Percentiles rank a stretch among this genome's conserved stretches.
These are phyloP conservation scores for Monilinia aucupariae DNA, from an alignment of 2,329 filamentous ascomycete genomes.

Conservation along the genomic window DNA sequence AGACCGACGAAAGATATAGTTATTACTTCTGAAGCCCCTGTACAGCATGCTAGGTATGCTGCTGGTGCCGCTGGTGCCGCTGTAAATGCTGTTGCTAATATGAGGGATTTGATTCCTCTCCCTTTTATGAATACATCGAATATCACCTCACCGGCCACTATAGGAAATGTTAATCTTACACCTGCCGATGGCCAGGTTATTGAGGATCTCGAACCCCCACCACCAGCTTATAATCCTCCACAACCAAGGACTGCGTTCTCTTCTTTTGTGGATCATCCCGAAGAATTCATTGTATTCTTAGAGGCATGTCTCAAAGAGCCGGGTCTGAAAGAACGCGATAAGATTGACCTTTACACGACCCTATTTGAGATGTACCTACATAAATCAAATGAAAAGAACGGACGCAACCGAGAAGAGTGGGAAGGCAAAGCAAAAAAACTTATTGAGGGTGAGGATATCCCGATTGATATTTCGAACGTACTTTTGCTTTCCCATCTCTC, in stretches of 20 bases:
- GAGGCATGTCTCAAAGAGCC: constrained; percentile 77
- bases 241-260: constrained; percentile 88
- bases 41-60: constrained; percentile 31
- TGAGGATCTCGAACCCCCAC: constrained; percentile 43
- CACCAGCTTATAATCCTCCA: constrained; percentile 64
- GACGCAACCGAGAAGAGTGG: constrained; percentile 70
- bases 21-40: constrained; percentile 23
- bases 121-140: constrained; percentile 73
- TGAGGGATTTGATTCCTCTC: constrained; percentile 75
- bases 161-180: constrained; percentile 47
- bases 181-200: constrained; percentile 49
- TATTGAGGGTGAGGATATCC: constrained; percentile 72
- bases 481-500: constrained; percentile 87
- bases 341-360: constrained; percentile 84
- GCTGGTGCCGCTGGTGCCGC: constrained; percentile 45
- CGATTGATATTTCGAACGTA: constrained; percentile 93
- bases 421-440: constrained; percentile 84
- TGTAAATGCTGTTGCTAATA: constrained; percentile 75
- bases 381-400: constrained; percentile 72
- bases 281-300: constrained; percentile 87
- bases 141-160: constrained; percentile 48
- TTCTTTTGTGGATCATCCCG: constrained; percentile 88
- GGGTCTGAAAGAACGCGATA: constrained; percentile 66
- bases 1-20: constrained; percentile 60
- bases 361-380: constrained; percentile 98